Evolutionary conservation across 805 yeast genomes (phyloP), one percentile per base, ranked within the genome.

Genomic region (Yarrowia deformans): DNA sequence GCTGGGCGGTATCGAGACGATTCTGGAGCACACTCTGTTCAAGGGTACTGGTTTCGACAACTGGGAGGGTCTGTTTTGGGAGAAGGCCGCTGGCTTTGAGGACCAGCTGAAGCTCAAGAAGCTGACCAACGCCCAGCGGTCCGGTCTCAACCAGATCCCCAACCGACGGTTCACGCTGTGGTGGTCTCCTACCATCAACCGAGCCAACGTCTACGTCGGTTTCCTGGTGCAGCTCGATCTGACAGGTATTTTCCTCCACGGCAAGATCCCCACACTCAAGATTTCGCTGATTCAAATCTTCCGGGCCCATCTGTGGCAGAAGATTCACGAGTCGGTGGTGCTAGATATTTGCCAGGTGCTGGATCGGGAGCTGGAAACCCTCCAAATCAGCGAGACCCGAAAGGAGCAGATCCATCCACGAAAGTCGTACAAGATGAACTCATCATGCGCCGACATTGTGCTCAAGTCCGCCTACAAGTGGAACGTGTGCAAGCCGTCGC

Each of bases 11-110:
- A 90, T 95, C 70, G 98, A 94, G 75, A 92, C 98, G 0, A 95
- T 95, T 76, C 79, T 95, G 70, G 98, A 94, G 75, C 99, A 95
- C 74, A 93, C 98, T 0, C 79, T 95, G 56, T 95, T 95, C 82
- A 92, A 90, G 76, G 99, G 97, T 13, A 95, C 99, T 1, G 99
- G 99, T 0, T 95, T 95, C 76, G 97, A 90, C 73, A 90, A 96
- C 9, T 95, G 99, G 99, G 99, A 95, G 80, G 98, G 99, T 5
- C 81, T 95, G 34, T 95, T 95, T 79, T 95, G 99, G 99, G 99
- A 95, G 76, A 93, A 93, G 77, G 97, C 97, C 0, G 88, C 97
- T 35, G 99, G 99, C 0, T 95, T 93, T 77, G 99, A 95, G 78
- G 99, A 95, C 75, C 90, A 97, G 0, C 85, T 95, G 85, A 94